These are phyloP conservation scores for Didymella segeticola DNA, from an alignment of 2,329 filamentous ascomycete genomes.

Conservation along the genomic window DNA sequence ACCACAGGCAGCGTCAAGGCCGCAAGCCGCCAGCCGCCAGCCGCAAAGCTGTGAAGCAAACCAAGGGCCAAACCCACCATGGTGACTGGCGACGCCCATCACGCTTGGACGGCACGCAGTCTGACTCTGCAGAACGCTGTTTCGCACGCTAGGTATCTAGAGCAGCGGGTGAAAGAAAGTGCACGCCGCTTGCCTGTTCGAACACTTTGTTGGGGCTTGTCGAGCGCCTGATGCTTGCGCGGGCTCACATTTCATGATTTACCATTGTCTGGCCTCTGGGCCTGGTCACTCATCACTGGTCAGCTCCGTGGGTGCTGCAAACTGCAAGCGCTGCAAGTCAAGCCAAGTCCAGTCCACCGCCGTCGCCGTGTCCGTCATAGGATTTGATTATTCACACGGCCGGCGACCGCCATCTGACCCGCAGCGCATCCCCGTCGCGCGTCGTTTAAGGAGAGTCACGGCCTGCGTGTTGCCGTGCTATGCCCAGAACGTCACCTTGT, in stretches of 20 bases:
- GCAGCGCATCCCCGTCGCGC: conserved; percentile 17
- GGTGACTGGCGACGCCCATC: conserved; percentile 1
- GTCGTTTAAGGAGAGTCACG: conserved; percentile 15
- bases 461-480: conserved; percentile 11
- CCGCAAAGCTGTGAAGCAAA: too few relatives aligned
- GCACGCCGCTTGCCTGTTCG: not conserved
- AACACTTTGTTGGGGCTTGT: not conserved
- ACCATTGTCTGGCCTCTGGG: not conserved
- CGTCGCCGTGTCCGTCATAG: conserved; percentile 7
- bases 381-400: conserved; percentile 27
- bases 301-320: too few relatives aligned
- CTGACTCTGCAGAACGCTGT: conserved; percentile 14
- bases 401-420: conserved; percentile 32
- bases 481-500: conserved; percentile 10
- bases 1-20: conserved; percentile 4
- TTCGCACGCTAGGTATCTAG: conserved; percentile 14
- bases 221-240: conserved; percentile 5
- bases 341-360: conserved; percentile 12
- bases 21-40: not conserved
- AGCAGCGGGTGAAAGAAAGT: conserved; percentile 1
- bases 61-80: too few relatives aligned
- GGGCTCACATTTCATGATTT: conserved; percentile 2
- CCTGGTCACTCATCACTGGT: too few relatives aligned
- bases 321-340: conserved; percentile 13
- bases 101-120: conserved; percentile 13